Conservation (phyloP, 352 stramenopile species). For the Achlya hypogyna region DNA sequence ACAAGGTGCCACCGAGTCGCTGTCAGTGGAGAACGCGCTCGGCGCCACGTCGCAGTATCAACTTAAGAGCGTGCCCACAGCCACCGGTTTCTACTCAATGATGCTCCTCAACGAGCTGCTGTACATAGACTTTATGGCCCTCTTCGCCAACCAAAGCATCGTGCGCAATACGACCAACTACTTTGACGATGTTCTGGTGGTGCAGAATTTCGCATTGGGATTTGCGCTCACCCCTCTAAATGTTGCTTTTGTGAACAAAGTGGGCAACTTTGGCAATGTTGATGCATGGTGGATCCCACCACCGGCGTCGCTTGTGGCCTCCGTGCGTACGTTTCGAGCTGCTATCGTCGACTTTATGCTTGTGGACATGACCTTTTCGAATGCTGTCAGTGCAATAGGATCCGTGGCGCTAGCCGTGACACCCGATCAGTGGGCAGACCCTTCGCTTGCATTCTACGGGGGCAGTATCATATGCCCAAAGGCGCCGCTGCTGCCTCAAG, state of each 20-base stretch:
- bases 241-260: background rate
- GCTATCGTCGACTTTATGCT: background rate
- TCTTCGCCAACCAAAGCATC: background rate
- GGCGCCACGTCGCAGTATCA: background rate
- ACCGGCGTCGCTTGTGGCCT: background rate
- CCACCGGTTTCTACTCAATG: background rate
- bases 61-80: background rate
- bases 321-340: background rate
- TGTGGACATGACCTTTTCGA: background rate
- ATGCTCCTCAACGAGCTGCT: background rate
- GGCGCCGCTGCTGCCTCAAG: background rate
- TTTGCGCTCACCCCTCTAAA: background rate
- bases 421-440: background rate
- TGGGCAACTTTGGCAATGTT: constrained; percentile 9
- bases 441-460: background rate
- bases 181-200: background rate
- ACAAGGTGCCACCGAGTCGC: no score
- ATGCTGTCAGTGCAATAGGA: background rate
- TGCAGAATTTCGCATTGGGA: background rate
- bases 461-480: background rate
- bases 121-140: background rate
- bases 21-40: no score
- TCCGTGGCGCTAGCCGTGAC: background rate
- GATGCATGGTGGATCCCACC: constrained; percentile 2
- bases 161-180: background rate